Base-by-base conservation (phyloP, 176 grass and related monocot genomes). In the Leersia perrieri region DNA sequence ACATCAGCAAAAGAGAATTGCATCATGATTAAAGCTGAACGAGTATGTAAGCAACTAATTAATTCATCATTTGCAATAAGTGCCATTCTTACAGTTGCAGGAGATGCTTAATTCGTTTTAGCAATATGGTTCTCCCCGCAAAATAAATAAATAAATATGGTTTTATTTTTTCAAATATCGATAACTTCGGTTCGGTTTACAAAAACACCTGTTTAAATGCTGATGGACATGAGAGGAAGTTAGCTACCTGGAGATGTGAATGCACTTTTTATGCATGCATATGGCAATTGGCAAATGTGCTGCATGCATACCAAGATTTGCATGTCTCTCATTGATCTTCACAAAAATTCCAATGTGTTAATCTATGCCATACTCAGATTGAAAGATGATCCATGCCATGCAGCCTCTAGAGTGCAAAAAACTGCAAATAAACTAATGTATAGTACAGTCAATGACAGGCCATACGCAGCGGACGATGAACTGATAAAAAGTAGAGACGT, bases 231-330 rank as follows among this genome's bases (percentile, higher is more conserved):
- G 73, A 67, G 70, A 86, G 66, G 84, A 78, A 84, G 55, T 30
- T 36, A 45, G 16, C 35, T 62, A 36, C 41, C 55, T 25, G 22
- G 72, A 65, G 84, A 91, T 69, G 75, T 74, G 51, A 79, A 30
- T 74, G 42, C 78, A 84, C 79, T 72, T 73, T 68, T 30, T 80
- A 68, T 36, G 44, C 32, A 76, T 57, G n/a, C n/a, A n/a, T n/a
- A n/a, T n/a, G n/a, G n/a, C n/a, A n/a, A n/a, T n/a, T n/a, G 40
- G 75, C 12, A 7, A 68, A 79, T 79, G 83, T 79, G 74, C 83
- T 66, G 20, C 22, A 0, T n/a, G 49, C 66, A 10, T 34, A 25
- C 57, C 34, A 67, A 84, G 76, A 74, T 84, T 33, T 83, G 66
- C 76, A 51, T 87, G 73, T 63, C 25, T 63, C 25, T 60, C 61